A percentile compares a stretch with the other conserved stretches of the same genome.
phyloP scores from a whole-genome alignment of 768 basidiomycete genomes.

The Podaxis sp. region DNA sequence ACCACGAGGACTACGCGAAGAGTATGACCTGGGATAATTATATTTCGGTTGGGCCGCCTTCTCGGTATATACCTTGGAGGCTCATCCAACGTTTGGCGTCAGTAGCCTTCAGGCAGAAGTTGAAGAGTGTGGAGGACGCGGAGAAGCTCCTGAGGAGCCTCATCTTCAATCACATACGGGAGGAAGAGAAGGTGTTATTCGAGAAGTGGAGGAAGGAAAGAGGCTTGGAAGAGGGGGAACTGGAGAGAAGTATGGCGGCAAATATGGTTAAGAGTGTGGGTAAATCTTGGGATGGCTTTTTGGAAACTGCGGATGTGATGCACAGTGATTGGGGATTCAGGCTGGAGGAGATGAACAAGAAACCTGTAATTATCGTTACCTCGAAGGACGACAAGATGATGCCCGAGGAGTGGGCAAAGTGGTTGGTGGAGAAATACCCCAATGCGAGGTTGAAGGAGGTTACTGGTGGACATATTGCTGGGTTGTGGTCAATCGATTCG shows the following conservation, averaged over 20 bases:
- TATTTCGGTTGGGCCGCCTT: constrained; percentile 43
- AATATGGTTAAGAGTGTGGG: constrained; percentile 47
- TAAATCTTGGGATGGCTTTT: constrained; percentile 51
- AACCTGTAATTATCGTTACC: constrained; percentile 43
- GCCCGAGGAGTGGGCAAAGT: constrained; percentile 43
- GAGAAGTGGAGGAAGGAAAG: constrained; percentile 39
- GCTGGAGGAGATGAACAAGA: constrained; percentile 43
- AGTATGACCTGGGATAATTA: constrained; percentile 47
- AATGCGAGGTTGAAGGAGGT: constrained; percentile 39
- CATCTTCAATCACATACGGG: constrained; percentile 34
- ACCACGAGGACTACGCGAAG: constrained; percentile 43
- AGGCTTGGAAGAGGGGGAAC: constrained; percentile 40
- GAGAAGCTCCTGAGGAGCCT: constrained; percentile 33
- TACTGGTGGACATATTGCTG: constrained; percentile 49
- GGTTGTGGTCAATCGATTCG: constrained; percentile 43
- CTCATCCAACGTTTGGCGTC: constrained; percentile 31
- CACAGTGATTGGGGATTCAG: constrained; percentile 53
- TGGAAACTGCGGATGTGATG: constrained; percentile 36
- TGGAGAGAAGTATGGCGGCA: constrained; percentile 38
- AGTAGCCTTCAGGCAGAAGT: constrained; percentile 28
- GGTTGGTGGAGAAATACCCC: constrained; percentile 46
- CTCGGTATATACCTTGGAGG: constrained; percentile 40
- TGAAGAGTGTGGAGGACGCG: constrained; percentile 37
- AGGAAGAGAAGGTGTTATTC: constrained; percentile 38
- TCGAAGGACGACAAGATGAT: constrained; percentile 40